Evolutionary conservation across 2,329 filamentous ascomycete genomes (phyloP).

Genomic region (Aureobasidium sp.): DNA sequence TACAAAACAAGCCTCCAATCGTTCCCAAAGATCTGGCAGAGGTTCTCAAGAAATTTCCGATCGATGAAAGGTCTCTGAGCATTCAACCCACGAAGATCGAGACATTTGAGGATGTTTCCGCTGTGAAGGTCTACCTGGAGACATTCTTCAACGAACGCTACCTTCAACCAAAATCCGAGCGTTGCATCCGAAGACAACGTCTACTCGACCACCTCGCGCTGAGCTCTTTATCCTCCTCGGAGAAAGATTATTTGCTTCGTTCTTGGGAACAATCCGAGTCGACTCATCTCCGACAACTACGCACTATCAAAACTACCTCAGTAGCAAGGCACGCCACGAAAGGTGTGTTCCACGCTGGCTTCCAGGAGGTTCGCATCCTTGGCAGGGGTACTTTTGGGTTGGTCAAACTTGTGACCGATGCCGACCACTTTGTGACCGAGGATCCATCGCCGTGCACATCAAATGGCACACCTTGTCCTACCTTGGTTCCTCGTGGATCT

Average conservation of each 20-base stretch:
- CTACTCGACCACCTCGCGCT: constrained; percentile 56
- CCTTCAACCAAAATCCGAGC: constrained; percentile 42
- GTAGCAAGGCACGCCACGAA: constrained; percentile 39
- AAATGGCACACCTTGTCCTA: neutral
- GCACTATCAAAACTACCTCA: constrained; percentile 58
- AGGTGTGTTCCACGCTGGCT: constrained; percentile 52
- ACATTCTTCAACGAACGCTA: constrained; percentile 70
- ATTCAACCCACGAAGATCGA: constrained; percentile 21
- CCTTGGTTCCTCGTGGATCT: neutral
- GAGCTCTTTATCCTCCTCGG: constrained; percentile 47
- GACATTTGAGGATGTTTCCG: constrained; percentile 70
- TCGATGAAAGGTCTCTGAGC: constrained; percentile 24
- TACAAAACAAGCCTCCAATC: neutral
- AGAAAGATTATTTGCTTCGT: constrained; percentile 43
- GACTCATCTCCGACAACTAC: constrained; percentile 62
- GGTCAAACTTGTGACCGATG: constrained; percentile 71
- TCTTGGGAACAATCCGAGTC: constrained; percentile 61
- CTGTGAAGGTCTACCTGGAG: constrained; percentile 80
- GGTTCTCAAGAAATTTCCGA: constrained; percentile 24
- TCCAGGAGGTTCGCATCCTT: constrained; percentile 70
- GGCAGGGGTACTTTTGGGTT: constrained; percentile 94
- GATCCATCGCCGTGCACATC: neutral
- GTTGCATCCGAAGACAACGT: constrained; percentile 51
- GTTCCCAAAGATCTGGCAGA: constrained; percentile 15
- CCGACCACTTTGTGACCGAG: neutral